Conservation (phyloP, 2,329 filamentous ascomycete genomes). For the Zymoseptoria tritici region DNA sequence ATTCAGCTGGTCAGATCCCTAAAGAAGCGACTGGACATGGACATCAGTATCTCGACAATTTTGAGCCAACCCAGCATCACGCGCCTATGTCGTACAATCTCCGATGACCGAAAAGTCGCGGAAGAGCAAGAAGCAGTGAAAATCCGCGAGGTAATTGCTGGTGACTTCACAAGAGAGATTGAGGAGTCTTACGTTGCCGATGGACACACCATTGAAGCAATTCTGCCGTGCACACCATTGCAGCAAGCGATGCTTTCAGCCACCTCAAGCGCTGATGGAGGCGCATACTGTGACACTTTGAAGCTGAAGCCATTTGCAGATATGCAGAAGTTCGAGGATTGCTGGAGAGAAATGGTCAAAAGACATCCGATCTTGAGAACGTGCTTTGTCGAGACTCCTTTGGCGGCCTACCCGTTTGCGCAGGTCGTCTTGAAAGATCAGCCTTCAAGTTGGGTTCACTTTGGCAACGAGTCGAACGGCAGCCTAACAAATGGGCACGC, state of each 20-base stretch:
- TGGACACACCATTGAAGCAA: slow-evolving; percentile 37
- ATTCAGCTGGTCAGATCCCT: slow-evolving; percentile 61
- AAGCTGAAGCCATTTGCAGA: slow-evolving; percentile 53
- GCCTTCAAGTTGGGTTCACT: slow-evolving; percentile 35
- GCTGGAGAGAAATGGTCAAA: slow-evolving; percentile 56
- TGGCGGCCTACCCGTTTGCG: slow-evolving; percentile 55
- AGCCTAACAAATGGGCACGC: neutral
- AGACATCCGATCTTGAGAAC: slow-evolving; percentile 75
- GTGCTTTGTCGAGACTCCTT: slow-evolving; percentile 60
- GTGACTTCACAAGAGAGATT: slow-evolving; percentile 6
- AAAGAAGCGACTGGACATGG: slow-evolving; percentile 39
- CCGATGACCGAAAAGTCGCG: neutral
- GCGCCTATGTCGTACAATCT: slow-evolving; percentile 38
- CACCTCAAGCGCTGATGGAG: slow-evolving; percentile 34
- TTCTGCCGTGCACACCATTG: slow-evolving; percentile 77
- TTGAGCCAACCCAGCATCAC: slow-evolving; percentile 60
- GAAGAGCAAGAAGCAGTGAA: slow-evolving; percentile 2
- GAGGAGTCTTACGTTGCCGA: neutral
- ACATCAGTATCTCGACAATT: slow-evolving; percentile 60
- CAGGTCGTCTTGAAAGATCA: slow-evolving; percentile 59
- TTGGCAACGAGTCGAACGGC: neutral
- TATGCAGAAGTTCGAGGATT: slow-evolving; percentile 43
- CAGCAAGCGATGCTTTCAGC: slow-evolving; percentile 81
- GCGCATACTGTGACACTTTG: slow-evolving; percentile 66
- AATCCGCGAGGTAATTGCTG: slow-evolving; percentile 1